Conservation (phyloP, 2,329 filamentous ascomycete genomes). For the Epichloe gansuensis region DNA sequence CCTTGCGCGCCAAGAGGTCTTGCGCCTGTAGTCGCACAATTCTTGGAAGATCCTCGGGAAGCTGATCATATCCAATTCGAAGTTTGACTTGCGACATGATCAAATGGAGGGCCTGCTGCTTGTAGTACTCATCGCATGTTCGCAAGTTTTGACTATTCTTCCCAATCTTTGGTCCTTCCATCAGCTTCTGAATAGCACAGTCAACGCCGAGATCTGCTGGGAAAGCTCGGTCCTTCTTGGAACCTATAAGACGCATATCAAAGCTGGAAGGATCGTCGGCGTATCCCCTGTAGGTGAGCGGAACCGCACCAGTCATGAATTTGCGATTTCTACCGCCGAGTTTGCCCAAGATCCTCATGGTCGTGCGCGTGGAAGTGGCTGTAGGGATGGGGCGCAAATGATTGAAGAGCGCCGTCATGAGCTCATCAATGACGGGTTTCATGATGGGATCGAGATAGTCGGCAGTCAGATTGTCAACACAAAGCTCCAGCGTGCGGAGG, state of each 20-base stretch:
- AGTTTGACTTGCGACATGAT: constrained; percentile 85
- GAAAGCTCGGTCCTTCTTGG: constrained; percentile 79
- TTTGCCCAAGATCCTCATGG: constrained; percentile 93
- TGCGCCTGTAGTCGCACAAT: constrained; percentile 81
- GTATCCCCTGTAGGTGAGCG: constrained; percentile 72
- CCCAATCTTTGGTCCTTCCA: constrained; percentile 58
- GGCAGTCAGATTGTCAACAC: constrained; percentile 94
- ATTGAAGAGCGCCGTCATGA: constrained; percentile 96
- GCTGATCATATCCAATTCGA: constrained; percentile 71
- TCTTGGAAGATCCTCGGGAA: constrained; percentile 81
- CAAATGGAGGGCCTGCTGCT: constrained; percentile 81
- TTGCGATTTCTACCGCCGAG: constrained; percentile 90
- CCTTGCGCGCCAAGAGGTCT: constrained; percentile 63
- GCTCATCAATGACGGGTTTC: constrained; percentile 95
- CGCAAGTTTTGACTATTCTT: constrained; percentile 39
- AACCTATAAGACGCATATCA: constrained; percentile 79
- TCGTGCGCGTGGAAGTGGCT: constrained; percentile 97
- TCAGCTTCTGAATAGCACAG: constrained; percentile 75
- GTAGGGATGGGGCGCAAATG: constrained; percentile 85
- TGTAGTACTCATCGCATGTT: constrained; percentile 71
- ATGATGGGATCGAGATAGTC: constrained; percentile 98
- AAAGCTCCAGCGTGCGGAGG: constrained; percentile 83
- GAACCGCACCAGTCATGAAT: constrained; percentile 81
- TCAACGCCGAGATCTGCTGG: constrained; percentile 79
- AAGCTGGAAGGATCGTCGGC: constrained; percentile 82